Evolutionary conservation across 176 grass and related monocot species (phyloP).

Genomic region (Microstegium vimineum): DNA sequence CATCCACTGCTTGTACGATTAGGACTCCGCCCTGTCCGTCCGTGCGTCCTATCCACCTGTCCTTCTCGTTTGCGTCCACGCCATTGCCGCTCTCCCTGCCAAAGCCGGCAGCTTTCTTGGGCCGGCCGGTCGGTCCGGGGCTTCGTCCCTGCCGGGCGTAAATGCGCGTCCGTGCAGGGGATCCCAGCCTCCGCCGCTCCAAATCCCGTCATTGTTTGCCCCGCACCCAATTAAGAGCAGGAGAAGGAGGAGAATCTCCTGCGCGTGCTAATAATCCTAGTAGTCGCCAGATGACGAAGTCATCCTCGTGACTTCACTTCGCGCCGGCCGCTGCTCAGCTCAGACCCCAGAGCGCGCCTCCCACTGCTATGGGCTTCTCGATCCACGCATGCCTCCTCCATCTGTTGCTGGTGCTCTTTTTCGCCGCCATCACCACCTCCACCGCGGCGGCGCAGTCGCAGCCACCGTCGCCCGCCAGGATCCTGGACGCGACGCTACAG

Average conservation of each 20-base stretch:
- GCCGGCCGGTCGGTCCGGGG: no score
- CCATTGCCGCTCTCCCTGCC: no score
- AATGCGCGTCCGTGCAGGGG: slow-evolving; percentile 37
- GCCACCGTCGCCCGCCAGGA: slow-evolving; percentile 26
- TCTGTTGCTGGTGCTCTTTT: no score
- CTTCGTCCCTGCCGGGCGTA: slow-evolving; percentile 9
- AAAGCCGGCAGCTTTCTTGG: background rate
- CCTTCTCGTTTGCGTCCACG: slow-evolving; percentile 19
- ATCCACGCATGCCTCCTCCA: slow-evolving; percentile 11
- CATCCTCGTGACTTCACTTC: slow-evolving; percentile 11
- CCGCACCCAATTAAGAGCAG: slow-evolving; percentile 17
- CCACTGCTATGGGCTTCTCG: slow-evolving; percentile 16
- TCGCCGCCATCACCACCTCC: background rate
- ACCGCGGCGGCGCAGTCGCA: slow-evolving; percentile 14
- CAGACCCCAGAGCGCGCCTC: background rate
- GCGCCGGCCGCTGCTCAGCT: background rate
- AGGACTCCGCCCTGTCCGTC: background rate
- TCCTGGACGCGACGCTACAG: slow-evolving; percentile 72
- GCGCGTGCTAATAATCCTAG: background rate
- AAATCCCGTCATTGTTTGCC: slow-evolving; percentile 25
- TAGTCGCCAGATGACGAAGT: background rate
- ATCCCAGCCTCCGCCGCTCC: background rate
- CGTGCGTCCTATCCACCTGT: background rate
- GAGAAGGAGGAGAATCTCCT: background rate
- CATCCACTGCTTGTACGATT: background rate